Evolutionary conservation across 305 asterid species (phyloP).

Genomic region (Solanum chacoense): DNA sequence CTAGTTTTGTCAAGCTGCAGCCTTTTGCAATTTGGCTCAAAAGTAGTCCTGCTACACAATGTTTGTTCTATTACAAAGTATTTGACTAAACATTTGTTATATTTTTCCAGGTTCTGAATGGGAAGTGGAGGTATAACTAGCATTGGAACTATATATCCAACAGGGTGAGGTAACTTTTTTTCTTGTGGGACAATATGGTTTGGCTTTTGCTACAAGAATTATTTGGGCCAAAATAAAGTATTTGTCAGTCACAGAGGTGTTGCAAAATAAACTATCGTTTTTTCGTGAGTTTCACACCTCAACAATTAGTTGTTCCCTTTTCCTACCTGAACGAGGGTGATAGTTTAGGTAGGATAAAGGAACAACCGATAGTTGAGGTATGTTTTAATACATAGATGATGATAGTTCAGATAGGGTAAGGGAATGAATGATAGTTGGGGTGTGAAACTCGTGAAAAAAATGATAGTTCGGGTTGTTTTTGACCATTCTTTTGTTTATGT

Average conservation of each 20-base stretch:
- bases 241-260: not conserved
- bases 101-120: not conserved
- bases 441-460: not conserved
- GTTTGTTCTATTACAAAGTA: not conserved
- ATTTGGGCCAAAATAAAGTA: not conserved
- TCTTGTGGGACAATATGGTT: not conserved
- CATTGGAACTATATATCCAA: not conserved
- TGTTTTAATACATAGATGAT: not conserved
- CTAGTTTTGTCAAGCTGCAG: not conserved
- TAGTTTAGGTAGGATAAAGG: not conserved
- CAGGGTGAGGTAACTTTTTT: not conserved
- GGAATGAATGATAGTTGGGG: not conserved
- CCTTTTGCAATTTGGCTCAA: not conserved
- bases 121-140: not conserved
- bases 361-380: not conserved
- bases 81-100: not conserved
- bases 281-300: not conserved
- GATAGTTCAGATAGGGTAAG: not conserved
- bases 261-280: not conserved
- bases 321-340: not conserved
- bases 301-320: not conserved
- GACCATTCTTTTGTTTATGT: not conserved
- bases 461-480: not conserved
- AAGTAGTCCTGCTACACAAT: not conserved
- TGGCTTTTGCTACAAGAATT: not conserved